Conservation (phyloP, 495 filamentous ascomycete species). For the Durotheca rogersii region DNA sequence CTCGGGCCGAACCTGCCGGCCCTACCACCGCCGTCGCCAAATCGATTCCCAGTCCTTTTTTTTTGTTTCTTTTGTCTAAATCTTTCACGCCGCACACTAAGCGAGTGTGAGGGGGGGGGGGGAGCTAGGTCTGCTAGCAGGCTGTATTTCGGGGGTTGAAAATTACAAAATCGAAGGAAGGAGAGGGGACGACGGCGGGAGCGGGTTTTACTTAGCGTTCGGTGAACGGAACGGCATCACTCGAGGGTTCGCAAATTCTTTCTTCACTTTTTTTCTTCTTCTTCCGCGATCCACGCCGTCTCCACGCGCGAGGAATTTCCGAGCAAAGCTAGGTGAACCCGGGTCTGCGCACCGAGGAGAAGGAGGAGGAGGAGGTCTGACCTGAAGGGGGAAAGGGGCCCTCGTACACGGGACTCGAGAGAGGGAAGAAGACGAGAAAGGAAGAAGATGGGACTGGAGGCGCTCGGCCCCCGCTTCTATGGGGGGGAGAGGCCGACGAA, state of each 20-base stretch:
- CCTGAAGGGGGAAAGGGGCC: too few species aligned
- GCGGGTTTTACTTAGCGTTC: constrained; percentile 17
- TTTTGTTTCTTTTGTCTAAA: constrained; percentile 25
- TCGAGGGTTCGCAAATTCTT: too few species aligned
- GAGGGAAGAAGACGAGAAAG: too few species aligned
- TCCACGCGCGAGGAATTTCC: too few species aligned
- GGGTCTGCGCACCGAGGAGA: too few species aligned
- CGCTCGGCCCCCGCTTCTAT: background rate
- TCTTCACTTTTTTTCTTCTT: too few species aligned
- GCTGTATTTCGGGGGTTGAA: constrained; percentile 6
- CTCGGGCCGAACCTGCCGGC: constrained; percentile 13
- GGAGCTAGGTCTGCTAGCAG: constrained; percentile 26
- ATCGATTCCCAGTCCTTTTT: constrained; percentile 20
- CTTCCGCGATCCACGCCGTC: background rate
- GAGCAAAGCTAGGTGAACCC: too few species aligned
- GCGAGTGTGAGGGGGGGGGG: constrained; percentile 7
- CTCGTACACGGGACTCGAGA: background rate
- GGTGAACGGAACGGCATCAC: constrained; percentile 6
- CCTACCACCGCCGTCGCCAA: constrained; percentile 1
- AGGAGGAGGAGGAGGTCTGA: too few species aligned
- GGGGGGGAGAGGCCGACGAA: too few species aligned
- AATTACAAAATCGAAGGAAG: background rate
- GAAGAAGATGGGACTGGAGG: constrained; percentile 3
- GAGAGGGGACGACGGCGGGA: constrained; percentile 6
- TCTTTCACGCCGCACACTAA: constrained; percentile 11